Base-by-base conservation (phyloP, 352 stramenopile genomes). In the Globisporangium megalacanthum region DNA sequence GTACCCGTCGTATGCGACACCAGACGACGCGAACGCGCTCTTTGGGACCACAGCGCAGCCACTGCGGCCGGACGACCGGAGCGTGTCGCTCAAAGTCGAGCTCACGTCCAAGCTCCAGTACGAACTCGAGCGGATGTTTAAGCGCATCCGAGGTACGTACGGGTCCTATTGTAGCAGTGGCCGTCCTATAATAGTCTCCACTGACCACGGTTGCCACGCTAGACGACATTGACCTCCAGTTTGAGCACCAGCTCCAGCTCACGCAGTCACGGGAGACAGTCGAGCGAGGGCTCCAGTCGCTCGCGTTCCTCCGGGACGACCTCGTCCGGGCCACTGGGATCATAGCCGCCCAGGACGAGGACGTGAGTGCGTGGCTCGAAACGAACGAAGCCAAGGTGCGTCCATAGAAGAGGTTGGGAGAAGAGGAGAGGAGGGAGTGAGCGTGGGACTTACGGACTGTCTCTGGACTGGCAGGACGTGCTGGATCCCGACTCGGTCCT, bases 181-280 rank as follows among this genome's bases (percentile, higher is more conserved):
- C n/a, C n/a, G n/a, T n/a, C n/a, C n/a, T n/a, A n/a, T n/a, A n/a
- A n/a, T n/a, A n/a, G n/a, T n/a, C n/a, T n/a, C n/a, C 31, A 22
- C 35, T 20, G 7, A 14, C 42, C 2, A 13, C 25, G 39, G 39
- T 52, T 62, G 37, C 22, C 1, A 52, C 22, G 6, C 5, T 20
- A 70, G 80, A 91, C 53, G 81, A 91, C 42, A 92, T 92, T 39
- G 86, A 95, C 65, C 35, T 89, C 42, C 83, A 95, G 64, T 93
- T 92, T 59, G 86, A 95, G 56, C 82, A 92, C 60, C 83, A 92
- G 55, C 69, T 92, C 1, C 79, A 92, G 57, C 65, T 95, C 15
- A 86, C 82, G 2, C 80, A 95, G 55, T 92, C 83, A 19, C 67
- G 70, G 55, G 80, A 93, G 45, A 86, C 83, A 29, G 75, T 95